Conservation (phyloP, 208 protist genomes). For the Spironucleus salmonicida region DNA sequence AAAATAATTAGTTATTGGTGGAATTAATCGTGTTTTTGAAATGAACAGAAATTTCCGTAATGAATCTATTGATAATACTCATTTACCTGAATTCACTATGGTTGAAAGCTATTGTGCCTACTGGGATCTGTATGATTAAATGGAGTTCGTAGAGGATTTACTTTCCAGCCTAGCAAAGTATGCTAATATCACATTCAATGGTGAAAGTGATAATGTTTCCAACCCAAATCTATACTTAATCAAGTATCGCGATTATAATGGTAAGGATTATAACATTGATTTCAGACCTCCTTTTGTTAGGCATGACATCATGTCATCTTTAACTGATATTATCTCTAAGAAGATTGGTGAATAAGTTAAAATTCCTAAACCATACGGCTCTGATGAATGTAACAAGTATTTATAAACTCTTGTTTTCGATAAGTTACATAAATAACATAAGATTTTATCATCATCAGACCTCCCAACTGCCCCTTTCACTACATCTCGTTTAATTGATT, state of each 20-base stretch:
- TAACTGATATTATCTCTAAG: constrained; percentile 61
- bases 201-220: constrained; percentile 74
- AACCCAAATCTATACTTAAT: constrained; percentile 45
- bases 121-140: constrained; percentile 96
- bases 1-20: constrained; percentile 94
- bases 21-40: constrained; percentile 98
- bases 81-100: constrained; percentile 99
- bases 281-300: constrained; percentile 92
- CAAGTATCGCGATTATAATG: not conserved
- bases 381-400: not conserved
- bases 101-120: constrained; percentile 98
- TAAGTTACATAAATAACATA: constrained; percentile 18
- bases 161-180: constrained; percentile 71
- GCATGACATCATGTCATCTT: constrained; percentile 69
- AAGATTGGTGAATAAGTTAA: constrained; percentile 20
- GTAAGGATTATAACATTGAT: constrained; percentile 62
- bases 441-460: constrained; percentile 27
- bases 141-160: constrained; percentile 84
- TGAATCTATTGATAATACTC: constrained; percentile 77
- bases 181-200: constrained; percentile 67
- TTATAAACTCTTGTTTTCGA: not conserved
- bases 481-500: constrained; percentile 84
- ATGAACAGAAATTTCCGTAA: constrained; percentile 98
- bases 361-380: not conserved
- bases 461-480: constrained; percentile 66